Percentiles rank a stretch among this genome's conserved stretches.
Evolutionary conservation across 2,329 filamentous ascomycete species (phyloP).

Genomic region (Bertia moriformis): DNA sequence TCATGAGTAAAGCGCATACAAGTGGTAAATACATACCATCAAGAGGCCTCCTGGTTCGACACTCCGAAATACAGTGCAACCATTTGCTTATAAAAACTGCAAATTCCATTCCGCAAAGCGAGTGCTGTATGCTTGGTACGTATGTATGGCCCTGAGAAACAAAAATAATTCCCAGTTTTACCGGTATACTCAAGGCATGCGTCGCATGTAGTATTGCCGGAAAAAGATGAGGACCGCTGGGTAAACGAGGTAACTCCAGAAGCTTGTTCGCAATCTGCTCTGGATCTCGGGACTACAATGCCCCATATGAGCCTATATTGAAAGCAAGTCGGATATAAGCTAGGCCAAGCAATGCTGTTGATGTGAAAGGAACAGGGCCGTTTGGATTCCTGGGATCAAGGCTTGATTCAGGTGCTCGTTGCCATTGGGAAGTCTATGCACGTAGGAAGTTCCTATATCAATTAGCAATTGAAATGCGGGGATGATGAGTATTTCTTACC

Average conservation of each 20-base stretch:
- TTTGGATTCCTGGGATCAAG: background rate
- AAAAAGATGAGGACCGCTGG: background rate
- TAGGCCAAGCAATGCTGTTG: background rate
- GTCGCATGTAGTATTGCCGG: background rate
- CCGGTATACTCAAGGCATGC: background rate
- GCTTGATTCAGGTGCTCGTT: slow-evolving; percentile 1
- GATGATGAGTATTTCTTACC: background rate
- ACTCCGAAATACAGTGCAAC: slow-evolving; percentile 8
- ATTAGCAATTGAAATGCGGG: background rate
- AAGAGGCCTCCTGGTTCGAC: slow-evolving; percentile 6
- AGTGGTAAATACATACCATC: background rate
- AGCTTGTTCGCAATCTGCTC: background rate
- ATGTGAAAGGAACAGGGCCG: background rate
- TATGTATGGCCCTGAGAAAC: background rate
- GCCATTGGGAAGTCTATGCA: background rate
- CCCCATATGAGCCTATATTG: background rate
- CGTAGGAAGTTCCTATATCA: background rate
- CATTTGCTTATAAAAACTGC: slow-evolving; percentile 10
- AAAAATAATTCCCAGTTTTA: slow-evolving; percentile 7
- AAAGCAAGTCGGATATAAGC: background rate
- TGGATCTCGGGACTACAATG: background rate
- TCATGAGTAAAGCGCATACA: too few relatives aligned
- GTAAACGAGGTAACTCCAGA: background rate
- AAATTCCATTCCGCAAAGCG: slow-evolving; percentile 11
- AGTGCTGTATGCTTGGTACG: slow-evolving; percentile 9